Percentiles rank a stretch among this genome's conserved stretches.
These are phyloP conservation scores for Dillenia suffruticosa DNA, from an alignment of 164 flowering plant species.

Conservation along the genomic window DNA sequence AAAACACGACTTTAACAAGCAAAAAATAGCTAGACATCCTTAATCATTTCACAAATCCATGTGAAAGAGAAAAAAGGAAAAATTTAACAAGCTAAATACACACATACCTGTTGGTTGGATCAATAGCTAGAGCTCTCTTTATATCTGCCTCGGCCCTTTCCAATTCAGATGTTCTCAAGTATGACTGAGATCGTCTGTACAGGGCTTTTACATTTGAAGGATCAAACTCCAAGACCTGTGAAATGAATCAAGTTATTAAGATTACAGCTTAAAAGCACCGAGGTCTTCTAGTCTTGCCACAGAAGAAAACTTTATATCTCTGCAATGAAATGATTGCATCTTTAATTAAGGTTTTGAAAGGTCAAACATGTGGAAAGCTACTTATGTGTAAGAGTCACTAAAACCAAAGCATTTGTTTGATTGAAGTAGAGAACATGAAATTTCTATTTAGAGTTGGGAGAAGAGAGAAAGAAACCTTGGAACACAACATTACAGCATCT, in stretches of 20 bases:
- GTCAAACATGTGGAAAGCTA: too few relatives aligned
- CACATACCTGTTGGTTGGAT: constrained; percentile 46
- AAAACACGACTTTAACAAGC: too few relatives aligned
- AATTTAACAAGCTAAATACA: neutral
- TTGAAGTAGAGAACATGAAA: too few relatives aligned
- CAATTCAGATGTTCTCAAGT: constrained; percentile 30
- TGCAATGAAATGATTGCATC: too few relatives aligned
- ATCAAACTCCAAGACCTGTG: constrained; percentile 50
- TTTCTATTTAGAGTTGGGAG: neutral
- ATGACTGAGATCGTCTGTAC: constrained; percentile 50
- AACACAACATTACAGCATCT: constrained; percentile 41
- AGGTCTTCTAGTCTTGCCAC: too few relatives aligned
- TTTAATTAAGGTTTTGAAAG: too few relatives aligned
- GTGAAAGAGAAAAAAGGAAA: neutral
- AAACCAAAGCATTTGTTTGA: too few relatives aligned
- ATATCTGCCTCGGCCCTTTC: constrained; percentile 56
- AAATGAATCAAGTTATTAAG: neutral
- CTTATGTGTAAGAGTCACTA: too few relatives aligned
- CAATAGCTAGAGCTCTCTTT: constrained; percentile 36
- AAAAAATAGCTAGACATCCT: too few relatives aligned
- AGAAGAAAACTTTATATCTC: too few relatives aligned
- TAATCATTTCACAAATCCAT: too few relatives aligned
- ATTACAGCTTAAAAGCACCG: too few relatives aligned
- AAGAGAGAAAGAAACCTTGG: constrained; percentile 32
- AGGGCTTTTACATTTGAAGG: constrained; percentile 47